Conservation (phyloP, 164 flowering plant species). For the Umbilicus rupestris region DNA sequence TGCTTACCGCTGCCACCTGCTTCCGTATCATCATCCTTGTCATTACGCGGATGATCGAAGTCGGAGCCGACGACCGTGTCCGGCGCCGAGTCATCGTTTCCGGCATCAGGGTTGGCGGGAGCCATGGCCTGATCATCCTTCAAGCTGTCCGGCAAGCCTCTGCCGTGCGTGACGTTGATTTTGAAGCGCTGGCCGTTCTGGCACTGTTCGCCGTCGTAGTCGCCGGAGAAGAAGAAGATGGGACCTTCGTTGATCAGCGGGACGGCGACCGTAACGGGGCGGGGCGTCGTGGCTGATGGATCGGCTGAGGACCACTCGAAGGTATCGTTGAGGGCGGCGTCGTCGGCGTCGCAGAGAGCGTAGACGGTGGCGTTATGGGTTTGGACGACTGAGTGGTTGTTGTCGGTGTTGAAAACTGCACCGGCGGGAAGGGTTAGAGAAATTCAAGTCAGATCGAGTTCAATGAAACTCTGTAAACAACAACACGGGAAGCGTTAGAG, state of each 20-base stretch:
- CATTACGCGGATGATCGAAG: slow-evolving; percentile 46
- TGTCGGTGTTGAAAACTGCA: slow-evolving; percentile 89
- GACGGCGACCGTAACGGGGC: slow-evolving; percentile 34
- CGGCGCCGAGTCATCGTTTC: slow-evolving; percentile 52
- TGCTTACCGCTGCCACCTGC: not conserved
- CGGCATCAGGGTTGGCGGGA: slow-evolving; percentile 31
- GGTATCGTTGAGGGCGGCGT: slow-evolving; percentile 51
- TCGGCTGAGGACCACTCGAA: slow-evolving; percentile 43
- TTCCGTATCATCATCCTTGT: slow-evolving; percentile 20
- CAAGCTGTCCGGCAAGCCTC: slow-evolving; percentile 57
- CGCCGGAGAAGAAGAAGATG: slow-evolving; percentile 71
- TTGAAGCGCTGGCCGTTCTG: slow-evolving; percentile 59
- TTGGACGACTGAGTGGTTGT: slow-evolving; percentile 72
- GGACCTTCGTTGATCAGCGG: slow-evolving; percentile 65
- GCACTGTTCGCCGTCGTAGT: slow-evolving; percentile 91
- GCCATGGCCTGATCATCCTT: slow-evolving; percentile 29
- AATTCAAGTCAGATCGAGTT: too few species aligned
- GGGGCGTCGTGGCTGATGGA: slow-evolving; percentile 41
- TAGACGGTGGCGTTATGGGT: slow-evolving; percentile 73
- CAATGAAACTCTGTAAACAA: too few species aligned
- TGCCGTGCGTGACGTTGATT: slow-evolving; percentile 68
- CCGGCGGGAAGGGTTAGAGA: too few species aligned
- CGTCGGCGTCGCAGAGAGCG: slow-evolving; percentile 46
- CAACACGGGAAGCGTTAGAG: not conserved
- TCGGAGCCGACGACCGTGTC: slow-evolving; percentile 53